Percentiles rank a stretch among this genome's conserved stretches.
These are phyloP conservation scores for Pichia sp. DNA, from an alignment of 1,139 yeast genomes.

Conservation along the genomic window DNA sequence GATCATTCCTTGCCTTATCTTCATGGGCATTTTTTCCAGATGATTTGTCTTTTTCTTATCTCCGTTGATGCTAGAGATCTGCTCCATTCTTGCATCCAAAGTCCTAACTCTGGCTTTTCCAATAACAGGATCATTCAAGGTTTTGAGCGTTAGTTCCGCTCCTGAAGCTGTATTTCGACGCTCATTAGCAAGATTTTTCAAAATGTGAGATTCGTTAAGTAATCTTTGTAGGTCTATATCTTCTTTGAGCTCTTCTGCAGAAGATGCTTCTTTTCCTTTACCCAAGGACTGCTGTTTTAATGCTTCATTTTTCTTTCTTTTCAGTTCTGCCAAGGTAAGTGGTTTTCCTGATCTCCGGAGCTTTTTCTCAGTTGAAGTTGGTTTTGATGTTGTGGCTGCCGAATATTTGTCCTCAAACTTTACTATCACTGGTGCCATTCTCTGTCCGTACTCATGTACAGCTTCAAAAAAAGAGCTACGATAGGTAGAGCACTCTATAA, in stretches of 20 bases:
- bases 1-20: conserved; percentile 80
- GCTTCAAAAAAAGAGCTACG: too few species aligned
- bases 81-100: conserved; percentile 61
- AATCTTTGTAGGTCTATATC: conserved; percentile 78
- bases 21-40: conserved; percentile 82
- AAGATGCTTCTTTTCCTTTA: conserved; percentile 25
- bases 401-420: conserved; percentile 40
- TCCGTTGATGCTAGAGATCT: conserved; percentile 51
- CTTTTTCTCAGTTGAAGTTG: conserved; percentile 43
- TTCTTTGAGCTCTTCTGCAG: conserved; percentile 35
- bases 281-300: conserved; percentile 32
- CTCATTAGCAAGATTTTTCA: conserved; percentile 42
- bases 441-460: too few species aligned
- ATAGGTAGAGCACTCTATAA: neutral
- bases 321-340: conserved; percentile 34
- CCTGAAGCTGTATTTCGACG: conserved; percentile 50
- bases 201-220: conserved; percentile 78
- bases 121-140: conserved; percentile 66
- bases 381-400: conserved; percentile 31
- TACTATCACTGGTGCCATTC: conserved; percentile 42
- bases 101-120: conserved; percentile 80
- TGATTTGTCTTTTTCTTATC: conserved; percentile 35
- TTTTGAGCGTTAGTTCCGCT: conserved; percentile 68
- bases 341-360: conserved; percentile 40
- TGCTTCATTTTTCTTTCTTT: conserved; percentile 25